phyloP scores from a whole-genome alignment of 148 eudicot species.

The Rhododendron griersonianum region DNA sequence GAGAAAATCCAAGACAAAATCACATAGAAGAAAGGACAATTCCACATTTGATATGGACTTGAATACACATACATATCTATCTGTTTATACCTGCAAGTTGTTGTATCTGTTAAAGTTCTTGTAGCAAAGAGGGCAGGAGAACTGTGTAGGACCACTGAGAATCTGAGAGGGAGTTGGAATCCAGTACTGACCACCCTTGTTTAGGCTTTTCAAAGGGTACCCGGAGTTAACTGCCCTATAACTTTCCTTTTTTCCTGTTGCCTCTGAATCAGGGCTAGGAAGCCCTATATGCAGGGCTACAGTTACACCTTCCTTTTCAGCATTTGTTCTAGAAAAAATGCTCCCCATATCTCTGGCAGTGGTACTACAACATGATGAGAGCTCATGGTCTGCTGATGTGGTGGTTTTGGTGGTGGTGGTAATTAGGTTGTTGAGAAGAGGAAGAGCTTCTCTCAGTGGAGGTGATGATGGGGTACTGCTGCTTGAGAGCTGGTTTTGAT shows the following conservation, averaged over 20 bases:
- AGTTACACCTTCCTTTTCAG: slow-evolving; percentile 22
- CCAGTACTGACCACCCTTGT: slow-evolving; percentile 95
- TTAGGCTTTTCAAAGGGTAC: slow-evolving; percentile 22
- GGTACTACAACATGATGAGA: background rate
- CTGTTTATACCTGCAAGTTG: slow-evolving; percentile 71
- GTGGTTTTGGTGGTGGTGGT: background rate
- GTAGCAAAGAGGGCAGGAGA: slow-evolving; percentile 94
- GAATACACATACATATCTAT: background rate
- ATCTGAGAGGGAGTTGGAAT: slow-evolving; percentile 91
- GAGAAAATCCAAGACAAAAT: background rate
- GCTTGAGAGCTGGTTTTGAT: background rate
- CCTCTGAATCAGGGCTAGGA: slow-evolving; percentile 19
- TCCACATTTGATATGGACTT: background rate
- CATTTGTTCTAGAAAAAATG: background rate
- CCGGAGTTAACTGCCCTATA: background rate
- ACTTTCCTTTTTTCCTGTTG: background rate
- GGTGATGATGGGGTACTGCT: slow-evolving; percentile 36
- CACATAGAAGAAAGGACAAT: background rate
- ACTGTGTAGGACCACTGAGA: slow-evolving; percentile 83
- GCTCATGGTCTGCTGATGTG: slow-evolving; percentile 7
- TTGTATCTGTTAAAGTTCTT: slow-evolving; percentile 90
- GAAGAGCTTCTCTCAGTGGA: slow-evolving; percentile 55
- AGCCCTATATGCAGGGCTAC: slow-evolving; percentile 57
- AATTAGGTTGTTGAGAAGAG: slow-evolving; percentile 32
- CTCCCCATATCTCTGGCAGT: background rate